Evolutionary conservation across 768 basidiomycete species (phyloP), one percentile per base, ranked within the genome.

Genomic region (Pisolithus marmoratus): DNA sequence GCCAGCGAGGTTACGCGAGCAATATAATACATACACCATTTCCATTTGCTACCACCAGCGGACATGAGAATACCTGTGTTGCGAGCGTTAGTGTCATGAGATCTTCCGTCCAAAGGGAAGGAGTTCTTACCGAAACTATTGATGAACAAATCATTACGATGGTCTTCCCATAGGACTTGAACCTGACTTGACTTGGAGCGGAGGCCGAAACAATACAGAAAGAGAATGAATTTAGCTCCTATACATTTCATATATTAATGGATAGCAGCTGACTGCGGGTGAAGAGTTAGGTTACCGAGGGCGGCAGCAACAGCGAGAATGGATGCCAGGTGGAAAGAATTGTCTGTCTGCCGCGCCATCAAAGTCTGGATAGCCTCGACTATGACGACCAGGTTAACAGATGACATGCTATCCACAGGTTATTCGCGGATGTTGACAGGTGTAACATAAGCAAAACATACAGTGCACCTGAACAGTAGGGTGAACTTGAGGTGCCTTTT

Each of bases 91-190:
- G 42, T 36, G 27, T 44, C n/a, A 4, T 12, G 37, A 38, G 0
- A 14, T 24, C 19, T n/a, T n/a, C 51, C 34, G 24, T n/a, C n/a
- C n/a, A 26, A 27, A 15, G 26, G 54, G 40, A 22, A 42, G 43
- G 26, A 15, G 26, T 3, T 50, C 75, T 31, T 54, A 85, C 86
- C 85, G 54, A 89, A 87, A 23, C 78, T 72, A 61, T 93, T 93
- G 64, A 92, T 83, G 64, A 82, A 89, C n/a, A 93, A 64, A 61
- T 95, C 95, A 61, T 94, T 97, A 58, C 94, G 77, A 58, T 97
- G 94, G 63, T 98, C 95, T 67, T 96, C 90, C 93, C 92, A 97
- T 26, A 96, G 78, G n/a, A 96, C 82, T 43, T 82, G 81, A 2
- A 99, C 95, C 69, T 99, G 96, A 60, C 90, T 94, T 6, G 89